These are phyloP conservation scores for Neurospora crassa DNA, from an alignment of 2,329 filamentous ascomycete species.

Conservation along the genomic window DNA sequence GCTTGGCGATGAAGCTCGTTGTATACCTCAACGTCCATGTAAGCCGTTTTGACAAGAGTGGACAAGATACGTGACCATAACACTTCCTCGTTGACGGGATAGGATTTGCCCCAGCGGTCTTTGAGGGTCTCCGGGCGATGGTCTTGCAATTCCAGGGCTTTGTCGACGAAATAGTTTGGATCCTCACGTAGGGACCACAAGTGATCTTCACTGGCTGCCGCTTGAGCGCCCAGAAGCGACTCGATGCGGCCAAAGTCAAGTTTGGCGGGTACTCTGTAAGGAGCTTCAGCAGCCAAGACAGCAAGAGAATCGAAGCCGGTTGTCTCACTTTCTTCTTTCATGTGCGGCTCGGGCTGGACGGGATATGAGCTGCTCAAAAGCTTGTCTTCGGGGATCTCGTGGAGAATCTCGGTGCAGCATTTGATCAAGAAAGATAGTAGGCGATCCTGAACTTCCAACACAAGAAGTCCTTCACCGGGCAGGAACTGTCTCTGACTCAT, in stretches of 20 bases:
- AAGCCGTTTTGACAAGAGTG: conserved; percentile 23
- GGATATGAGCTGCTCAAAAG: conserved; percentile 23
- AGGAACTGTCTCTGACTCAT: conserved; percentile 25
- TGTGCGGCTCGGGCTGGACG: conserved; percentile 28
- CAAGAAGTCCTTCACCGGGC: conserved; percentile 36
- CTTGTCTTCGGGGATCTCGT: conserved; percentile 32
- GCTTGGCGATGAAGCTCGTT: conserved; percentile 27
- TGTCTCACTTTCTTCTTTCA: conserved; percentile 21
- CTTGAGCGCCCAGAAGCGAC: conserved; percentile 32
- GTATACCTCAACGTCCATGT: conserved; percentile 28
- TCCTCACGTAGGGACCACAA: conserved; percentile 48
- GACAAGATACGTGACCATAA: conserved; percentile 33
- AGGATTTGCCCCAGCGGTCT: conserved; percentile 24
- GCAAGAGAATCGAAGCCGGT: conserved; percentile 29
- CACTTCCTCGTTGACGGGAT: conserved; percentile 7
- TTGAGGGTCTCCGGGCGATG: conserved; percentile 35
- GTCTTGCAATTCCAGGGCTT: conserved; percentile 32
- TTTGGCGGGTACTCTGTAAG: conserved; percentile 38
- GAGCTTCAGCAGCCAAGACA: conserved; percentile 36
- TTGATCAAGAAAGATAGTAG: conserved; percentile 38
- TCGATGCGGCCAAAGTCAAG: conserved; percentile 37
- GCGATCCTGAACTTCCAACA: conserved; percentile 41
- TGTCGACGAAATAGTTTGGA: conserved; percentile 42
- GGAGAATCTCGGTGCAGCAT: conserved; percentile 38
- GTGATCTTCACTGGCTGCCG: conserved; percentile 39